A percentile compares a stretch with the other conserved stretches of the same genome.
Evolutionary conservation across 2,329 filamentous ascomycete species (phyloP).

Genomic region (Xylaria sp.): DNA sequence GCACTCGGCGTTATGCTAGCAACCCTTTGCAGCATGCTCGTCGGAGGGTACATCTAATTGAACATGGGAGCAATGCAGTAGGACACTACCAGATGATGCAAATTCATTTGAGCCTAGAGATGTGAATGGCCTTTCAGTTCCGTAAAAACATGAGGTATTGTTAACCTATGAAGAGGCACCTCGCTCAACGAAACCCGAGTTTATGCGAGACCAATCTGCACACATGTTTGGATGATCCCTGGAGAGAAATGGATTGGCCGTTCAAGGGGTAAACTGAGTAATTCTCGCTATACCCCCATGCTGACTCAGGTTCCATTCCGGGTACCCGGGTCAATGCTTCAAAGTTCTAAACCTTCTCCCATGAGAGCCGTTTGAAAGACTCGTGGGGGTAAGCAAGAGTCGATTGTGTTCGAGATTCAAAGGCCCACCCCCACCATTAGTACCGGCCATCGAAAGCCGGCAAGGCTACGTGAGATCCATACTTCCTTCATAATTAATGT

Average conservation of each 20-base stretch:
- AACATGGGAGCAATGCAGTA: slow-evolving; percentile 26
- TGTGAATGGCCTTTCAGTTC: slow-evolving; percentile 10
- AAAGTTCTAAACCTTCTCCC: slow-evolving; percentile 5
- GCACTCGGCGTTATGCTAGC: slow-evolving; percentile 21
- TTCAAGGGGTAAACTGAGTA: slow-evolving; percentile 22
- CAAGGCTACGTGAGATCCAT: slow-evolving; percentile 17
- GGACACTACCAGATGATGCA: slow-evolving; percentile 10
- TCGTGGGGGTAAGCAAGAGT: slow-evolving; percentile 33
- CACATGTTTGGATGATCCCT: slow-evolving; percentile 31
- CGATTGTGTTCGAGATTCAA: slow-evolving; percentile 35
- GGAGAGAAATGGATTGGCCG: slow-evolving; percentile 19
- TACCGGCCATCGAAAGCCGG: slow-evolving; percentile 12
- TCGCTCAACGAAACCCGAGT: slow-evolving; percentile 15
- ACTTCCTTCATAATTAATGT: slow-evolving; percentile 16
- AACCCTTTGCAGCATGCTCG: slow-evolving; percentile 14
- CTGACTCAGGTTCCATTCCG: slow-evolving; percentile 25
- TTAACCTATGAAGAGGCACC: slow-evolving; percentile 30
- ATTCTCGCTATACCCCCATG: slow-evolving; percentile 21
- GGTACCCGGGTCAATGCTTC: slow-evolving; percentile 36
- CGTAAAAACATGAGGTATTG: slow-evolving; percentile 11
- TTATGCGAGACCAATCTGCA: slow-evolving; percentile 31
- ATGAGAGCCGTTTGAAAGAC: slow-evolving; percentile 7
- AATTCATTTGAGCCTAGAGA: slow-evolving; percentile 16
- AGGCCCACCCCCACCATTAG: slow-evolving; percentile 20
- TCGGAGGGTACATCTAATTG: not conserved